Evolutionary conservation across 768 basidiomycete genomes (phyloP).

Genomic region (Leucocoprinus sp.): DNA sequence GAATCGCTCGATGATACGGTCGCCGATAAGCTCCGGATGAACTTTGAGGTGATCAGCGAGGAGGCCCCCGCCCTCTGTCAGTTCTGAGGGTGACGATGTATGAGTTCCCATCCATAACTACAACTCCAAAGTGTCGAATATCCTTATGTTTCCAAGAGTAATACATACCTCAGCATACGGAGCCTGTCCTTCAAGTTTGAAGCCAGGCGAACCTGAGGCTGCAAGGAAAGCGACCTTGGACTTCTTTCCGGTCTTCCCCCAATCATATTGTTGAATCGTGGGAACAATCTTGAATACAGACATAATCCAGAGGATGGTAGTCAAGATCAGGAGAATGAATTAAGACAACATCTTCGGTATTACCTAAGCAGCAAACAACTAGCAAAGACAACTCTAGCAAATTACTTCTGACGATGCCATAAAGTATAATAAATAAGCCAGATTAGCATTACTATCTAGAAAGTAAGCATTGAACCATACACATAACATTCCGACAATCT

Average conservation of each 20-base stretch:
- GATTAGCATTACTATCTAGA: neutral
- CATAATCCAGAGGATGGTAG: neutral
- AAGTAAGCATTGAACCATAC: neutral
- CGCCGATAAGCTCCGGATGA: constrained; percentile 65
- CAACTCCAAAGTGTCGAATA: constrained; percentile 3
- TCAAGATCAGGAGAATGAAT: neutral
- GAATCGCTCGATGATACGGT: constrained; percentile 45
- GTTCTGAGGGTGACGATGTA: constrained; percentile 47
- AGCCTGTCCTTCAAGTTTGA: constrained; percentile 56
- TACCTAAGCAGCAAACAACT: constrained; percentile 5
- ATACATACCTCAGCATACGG: constrained; percentile 87
- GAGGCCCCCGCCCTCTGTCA: constrained; percentile 26
- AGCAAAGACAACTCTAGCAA: neutral
- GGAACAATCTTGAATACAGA: constrained; percentile 73
- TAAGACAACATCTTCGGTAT: neutral
- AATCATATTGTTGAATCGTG: constrained; percentile 87
- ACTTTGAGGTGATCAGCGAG: constrained; percentile 56
- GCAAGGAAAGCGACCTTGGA: constrained; percentile 91
- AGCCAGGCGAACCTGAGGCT: constrained; percentile 52
- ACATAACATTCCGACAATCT: neutral
- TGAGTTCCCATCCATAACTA: constrained; percentile 99
- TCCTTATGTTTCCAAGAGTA: constrained; percentile 6
- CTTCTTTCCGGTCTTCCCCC: constrained; percentile 78
- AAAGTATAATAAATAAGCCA: neutral
- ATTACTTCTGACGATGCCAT: neutral